Conservation (phyloP, 306 rosid genomes). For the Hippophae tibetana region DNA sequence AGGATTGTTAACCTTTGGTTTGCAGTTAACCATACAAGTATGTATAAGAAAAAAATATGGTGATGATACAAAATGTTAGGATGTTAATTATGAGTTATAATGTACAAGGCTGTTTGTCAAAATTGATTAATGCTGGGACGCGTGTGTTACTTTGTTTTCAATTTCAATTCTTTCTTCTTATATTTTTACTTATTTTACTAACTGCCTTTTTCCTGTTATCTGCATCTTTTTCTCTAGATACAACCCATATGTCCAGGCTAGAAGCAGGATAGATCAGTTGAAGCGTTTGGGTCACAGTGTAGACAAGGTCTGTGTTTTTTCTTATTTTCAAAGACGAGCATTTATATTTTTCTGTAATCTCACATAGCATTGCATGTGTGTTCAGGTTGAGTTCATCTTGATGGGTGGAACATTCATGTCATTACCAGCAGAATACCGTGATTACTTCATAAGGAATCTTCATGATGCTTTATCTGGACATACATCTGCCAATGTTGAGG, state of each 20-base stretch:
- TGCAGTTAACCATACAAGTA: too few relatives aligned
- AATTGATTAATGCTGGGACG: too few relatives aligned
- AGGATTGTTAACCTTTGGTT: too few relatives aligned
- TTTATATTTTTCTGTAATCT: not conserved
- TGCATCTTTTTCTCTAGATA: conserved; percentile 48
- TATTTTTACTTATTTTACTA: not conserved
- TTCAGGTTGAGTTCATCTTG: conserved; percentile 89
- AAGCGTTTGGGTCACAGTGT: conserved; percentile 98
- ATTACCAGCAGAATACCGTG: conserved; percentile 85
- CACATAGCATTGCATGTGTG: conserved; percentile 22
- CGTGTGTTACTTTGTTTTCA: too few relatives aligned
- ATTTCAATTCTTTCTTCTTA: too few relatives aligned
- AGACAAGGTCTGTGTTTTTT: conserved; percentile 60
- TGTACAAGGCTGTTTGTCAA: too few relatives aligned
- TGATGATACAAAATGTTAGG: too few relatives aligned
- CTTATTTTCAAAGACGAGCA: not conserved
- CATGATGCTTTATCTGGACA: conserved; percentile 97
- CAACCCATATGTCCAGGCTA: conserved; percentile 94
- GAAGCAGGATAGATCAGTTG: conserved; percentile 94
- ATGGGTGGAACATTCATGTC: conserved; percentile 99
- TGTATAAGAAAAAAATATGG: too few relatives aligned
- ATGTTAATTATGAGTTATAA: too few relatives aligned
- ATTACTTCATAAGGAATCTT: conserved; percentile 81
- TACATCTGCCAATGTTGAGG: conserved; percentile 92
- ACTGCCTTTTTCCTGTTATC: conserved; percentile 1